phyloP scores from a whole-genome alignment of 73 alveolate genomes.

The Stentor coeruleus region DNA sequence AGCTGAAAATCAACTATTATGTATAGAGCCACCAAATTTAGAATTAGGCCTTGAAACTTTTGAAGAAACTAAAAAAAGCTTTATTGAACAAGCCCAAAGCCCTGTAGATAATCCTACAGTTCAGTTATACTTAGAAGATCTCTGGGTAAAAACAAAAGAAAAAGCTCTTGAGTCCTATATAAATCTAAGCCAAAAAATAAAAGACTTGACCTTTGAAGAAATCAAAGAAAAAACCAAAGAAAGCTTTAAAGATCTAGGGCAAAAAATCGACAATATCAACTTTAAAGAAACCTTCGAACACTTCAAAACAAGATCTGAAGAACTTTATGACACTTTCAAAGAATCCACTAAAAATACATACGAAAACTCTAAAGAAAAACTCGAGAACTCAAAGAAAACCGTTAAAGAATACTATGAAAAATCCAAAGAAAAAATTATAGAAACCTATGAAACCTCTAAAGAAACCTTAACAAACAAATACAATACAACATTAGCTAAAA shows the following conservation, averaged over 20 bases:
- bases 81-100: neutral
- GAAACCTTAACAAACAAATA: neutral
- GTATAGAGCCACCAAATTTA: conserved; percentile 30
- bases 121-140: neutral
- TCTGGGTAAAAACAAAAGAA: neutral
- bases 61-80: too few relatives aligned
- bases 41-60: conserved; percentile 33
- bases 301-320: neutral
- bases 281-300: neutral
- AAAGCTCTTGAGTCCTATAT: neutral
- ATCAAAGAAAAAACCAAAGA: neutral
- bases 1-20: conserved; percentile 33
- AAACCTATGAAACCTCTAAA: neutral
- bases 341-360: neutral
- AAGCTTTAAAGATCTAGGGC: neutral
- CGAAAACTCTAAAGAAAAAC: neutral
- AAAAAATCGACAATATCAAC: neutral
- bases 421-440: neutral
- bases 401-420: neutral
- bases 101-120: neutral
- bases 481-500: too few relatives aligned
- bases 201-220: neutral
- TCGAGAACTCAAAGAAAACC: neutral
- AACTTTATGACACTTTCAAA: neutral
- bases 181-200: neutral